These are phyloP conservation scores for Hippophae gyantsensis DNA, from an alignment of 306 rosid species.

Conservation along the genomic window DNA sequence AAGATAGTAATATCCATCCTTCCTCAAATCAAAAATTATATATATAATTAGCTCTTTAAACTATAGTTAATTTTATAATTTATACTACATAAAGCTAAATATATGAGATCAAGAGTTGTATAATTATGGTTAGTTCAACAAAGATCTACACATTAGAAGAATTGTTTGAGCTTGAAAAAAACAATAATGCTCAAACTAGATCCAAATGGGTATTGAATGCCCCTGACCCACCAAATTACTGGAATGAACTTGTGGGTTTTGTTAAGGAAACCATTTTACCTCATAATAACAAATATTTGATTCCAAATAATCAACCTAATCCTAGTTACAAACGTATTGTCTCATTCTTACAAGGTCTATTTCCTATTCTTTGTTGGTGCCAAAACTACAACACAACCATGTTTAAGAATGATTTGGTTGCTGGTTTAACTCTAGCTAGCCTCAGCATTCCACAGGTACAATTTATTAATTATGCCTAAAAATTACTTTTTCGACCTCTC, in stretches of 20 bases:
- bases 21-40: no score
- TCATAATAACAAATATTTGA: constrained; percentile 16
- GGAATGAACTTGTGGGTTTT: constrained; percentile 25
- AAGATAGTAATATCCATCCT: no score
- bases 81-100: no score
- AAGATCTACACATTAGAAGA: no score
- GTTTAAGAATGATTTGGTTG: constrained; percentile 46
- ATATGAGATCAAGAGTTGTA: no score
- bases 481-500: no score
- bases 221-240: constrained; percentile 48
- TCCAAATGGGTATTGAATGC: constrained; percentile 47
- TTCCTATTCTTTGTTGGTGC: constrained; percentile 26
- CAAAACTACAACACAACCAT: constrained; percentile 27
- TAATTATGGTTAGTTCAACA: no score
- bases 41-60: no score
- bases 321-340: constrained; percentile 9
- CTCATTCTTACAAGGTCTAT: constrained; percentile 11
- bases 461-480: no score
- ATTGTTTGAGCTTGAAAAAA: constrained; percentile 16
- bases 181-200: constrained; percentile 17
- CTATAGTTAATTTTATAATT: no score
- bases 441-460: constrained; percentile 74
- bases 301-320: constrained; percentile 25
- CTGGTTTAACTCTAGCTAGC: constrained; percentile 65
- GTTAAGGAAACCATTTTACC: constrained; percentile 12